Evolutionary conservation across 352 stramenopile species (phyloP).

Genomic region (Phytophthora fragariae): DNA sequence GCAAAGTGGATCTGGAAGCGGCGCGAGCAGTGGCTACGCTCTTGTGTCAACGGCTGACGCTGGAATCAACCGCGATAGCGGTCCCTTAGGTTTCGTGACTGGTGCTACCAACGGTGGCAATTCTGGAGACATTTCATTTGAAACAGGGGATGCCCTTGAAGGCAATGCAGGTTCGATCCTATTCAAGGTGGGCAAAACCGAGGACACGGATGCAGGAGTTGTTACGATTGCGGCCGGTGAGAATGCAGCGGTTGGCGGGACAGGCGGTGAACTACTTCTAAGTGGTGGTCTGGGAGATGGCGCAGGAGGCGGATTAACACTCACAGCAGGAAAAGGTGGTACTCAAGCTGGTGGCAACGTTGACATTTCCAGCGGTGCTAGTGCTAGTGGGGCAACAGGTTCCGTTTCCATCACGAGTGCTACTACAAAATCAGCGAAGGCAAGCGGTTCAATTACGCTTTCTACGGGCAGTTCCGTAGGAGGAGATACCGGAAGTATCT

Average conservation of each 20-base stretch:
- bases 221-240: constrained; percentile 31
- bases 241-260: constrained; percentile 17
- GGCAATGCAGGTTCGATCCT: constrained; percentile 38
- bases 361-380: constrained; percentile 32
- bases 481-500: constrained; percentile 43
- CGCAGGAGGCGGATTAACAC: constrained; percentile 23
- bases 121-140: constrained; percentile 45
- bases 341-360: constrained; percentile 32
- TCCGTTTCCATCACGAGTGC: constrained; percentile 36
- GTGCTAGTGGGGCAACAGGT: constrained; percentile 30
- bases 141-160: constrained; percentile 26
- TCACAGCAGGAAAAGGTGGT: constrained; percentile 28
- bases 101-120: constrained; percentile 38
- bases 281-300: constrained; percentile 24
- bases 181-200: constrained; percentile 37
- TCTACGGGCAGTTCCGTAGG: constrained; percentile 40
- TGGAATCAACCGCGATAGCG: constrained; percentile 31
- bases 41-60: constrained; percentile 39
- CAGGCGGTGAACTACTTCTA: constrained; percentile 30
- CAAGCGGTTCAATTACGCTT: constrained; percentile 41
- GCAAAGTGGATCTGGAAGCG: constrained; percentile 36
- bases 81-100: constrained; percentile 39
- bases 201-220: constrained; percentile 21
- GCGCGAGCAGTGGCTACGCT: constrained; percentile 41
- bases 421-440: constrained; percentile 30